Percentiles rank a stretch among this genome's conserved stretches.
Conservation (phyloP, 305 asterid genomes). For the Plantago coronopus region DNA sequence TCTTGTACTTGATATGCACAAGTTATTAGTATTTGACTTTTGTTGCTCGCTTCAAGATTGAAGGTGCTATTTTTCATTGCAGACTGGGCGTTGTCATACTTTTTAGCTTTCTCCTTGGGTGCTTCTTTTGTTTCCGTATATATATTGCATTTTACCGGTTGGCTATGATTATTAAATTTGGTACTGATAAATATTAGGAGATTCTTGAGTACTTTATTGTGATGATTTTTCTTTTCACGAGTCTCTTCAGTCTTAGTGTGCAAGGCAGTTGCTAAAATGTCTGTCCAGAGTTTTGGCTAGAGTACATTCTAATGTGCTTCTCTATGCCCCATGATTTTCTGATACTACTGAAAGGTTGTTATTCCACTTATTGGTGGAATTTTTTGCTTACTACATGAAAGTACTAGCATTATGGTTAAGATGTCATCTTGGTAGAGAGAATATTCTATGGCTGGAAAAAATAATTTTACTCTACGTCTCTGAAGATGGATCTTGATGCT, state of each 20-base stretch:
- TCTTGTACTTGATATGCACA: slow-evolving; percentile 1
- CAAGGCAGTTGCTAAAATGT: too few species aligned
- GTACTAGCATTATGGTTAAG: too few species aligned
- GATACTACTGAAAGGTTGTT: too few species aligned
- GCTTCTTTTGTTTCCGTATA: slow-evolving; percentile 2
- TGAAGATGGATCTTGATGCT: too few species aligned
- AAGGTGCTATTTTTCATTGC: slow-evolving; percentile 1
- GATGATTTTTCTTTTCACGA: slow-evolving; percentile 8
- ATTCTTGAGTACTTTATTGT: neutral
- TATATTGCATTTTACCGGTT: slow-evolving; percentile 6
- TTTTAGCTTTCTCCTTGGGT: slow-evolving; percentile 20
- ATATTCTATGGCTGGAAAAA: too few species aligned
- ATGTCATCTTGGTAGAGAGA: too few species aligned
- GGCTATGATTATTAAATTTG: neutral
- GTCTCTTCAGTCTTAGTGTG: neutral
- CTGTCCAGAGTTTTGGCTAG: too few species aligned
- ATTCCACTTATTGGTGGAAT: too few species aligned
- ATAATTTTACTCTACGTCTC: too few species aligned
- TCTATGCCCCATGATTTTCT: too few species aligned
- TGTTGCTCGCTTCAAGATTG: slow-evolving; percentile 15
- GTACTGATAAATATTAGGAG: neutral
- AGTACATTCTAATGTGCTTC: too few species aligned
- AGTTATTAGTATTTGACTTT: neutral
- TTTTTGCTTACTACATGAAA: too few species aligned
- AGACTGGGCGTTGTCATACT: neutral